phyloP scores from a whole-genome alignment of 768 basidiomycete genomes.

The Pleurotus djamor region DNA sequence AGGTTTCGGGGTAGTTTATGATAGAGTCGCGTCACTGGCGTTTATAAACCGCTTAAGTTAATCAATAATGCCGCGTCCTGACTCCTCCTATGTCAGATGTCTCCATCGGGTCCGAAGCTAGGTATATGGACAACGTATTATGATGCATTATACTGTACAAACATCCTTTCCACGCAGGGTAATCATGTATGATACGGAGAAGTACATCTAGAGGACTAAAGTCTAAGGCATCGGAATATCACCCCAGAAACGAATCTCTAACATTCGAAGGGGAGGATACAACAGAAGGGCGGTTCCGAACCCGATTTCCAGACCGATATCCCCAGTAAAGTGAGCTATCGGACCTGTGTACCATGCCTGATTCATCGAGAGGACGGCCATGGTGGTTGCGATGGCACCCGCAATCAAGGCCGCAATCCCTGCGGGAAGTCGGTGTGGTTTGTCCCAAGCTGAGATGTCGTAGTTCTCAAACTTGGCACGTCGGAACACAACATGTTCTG shows the following conservation, averaged over 20 bases:
- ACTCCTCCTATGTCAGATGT: too few relatives aligned
- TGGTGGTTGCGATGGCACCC: slow-evolving; percentile 44
- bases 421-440: slow-evolving; percentile 48
- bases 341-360: slow-evolving; percentile 74
- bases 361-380: slow-evolving; percentile 66
- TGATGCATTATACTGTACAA: too few relatives aligned
- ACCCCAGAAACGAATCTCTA: slow-evolving; percentile 26
- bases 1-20: too few relatives aligned
- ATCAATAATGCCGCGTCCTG: too few relatives aligned
- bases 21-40: too few relatives aligned
- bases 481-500: slow-evolving; percentile 70
- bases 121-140: too few relatives aligned
- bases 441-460: slow-evolving; percentile 53
- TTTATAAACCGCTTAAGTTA: too few relatives aligned
- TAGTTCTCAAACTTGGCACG: slow-evolving; percentile 44
- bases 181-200: too few relatives aligned
- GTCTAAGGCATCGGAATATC: not conserved
- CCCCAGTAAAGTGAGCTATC: slow-evolving; percentile 60
- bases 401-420: slow-evolving; percentile 63
- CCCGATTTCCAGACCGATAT: slow-evolving; percentile 70
- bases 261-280: slow-evolving; percentile 45
- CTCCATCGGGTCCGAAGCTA: too few relatives aligned
- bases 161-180: too few relatives aligned
- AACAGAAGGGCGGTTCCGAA: slow-evolving; percentile 42
- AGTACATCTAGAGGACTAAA: not conserved